Evolutionary conservation across 2,329 filamentous ascomycete genomes (phyloP), one percentile per base, ranked within the genome.

Genomic region (Colletotrichum filicis): DNA sequence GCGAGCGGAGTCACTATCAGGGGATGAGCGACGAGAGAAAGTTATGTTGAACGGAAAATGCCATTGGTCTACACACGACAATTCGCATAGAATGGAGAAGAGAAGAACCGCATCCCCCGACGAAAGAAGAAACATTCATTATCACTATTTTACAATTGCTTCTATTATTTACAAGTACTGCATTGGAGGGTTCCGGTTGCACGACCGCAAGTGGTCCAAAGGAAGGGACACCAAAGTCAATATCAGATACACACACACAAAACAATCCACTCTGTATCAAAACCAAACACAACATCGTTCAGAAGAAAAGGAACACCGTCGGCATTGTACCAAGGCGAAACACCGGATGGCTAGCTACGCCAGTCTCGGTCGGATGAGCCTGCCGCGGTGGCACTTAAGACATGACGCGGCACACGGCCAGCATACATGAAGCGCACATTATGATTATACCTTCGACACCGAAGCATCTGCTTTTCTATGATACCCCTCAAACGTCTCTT

Each of bases 191-290:
- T 64, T 72, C 37, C 37, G 49, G 58, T 64, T 72, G 66, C 37
- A 60, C 69, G 66, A 69, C 69, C 22, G 19, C 42, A 19, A 24
- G 9, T 60, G 53, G 59, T 59, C 66, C 63, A 56, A 26, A 62
- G 28, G 49, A 46, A 28, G 37, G 24, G 26, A 59, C 53, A 35
- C 53, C 53, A 65, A 57, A 64, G 35, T 64, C 69, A 68, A 60
- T 53, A 61, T 72, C 69, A 72, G 42, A 72, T 72, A 69, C 69
- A 69, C 60, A 62, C 32, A 61, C 56, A 35, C 32, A 72, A 72
- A 24, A 56, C 65, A 72, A 69, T 72, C 69, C 59, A 69, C 69
- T 72, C 58, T 32, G 59, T 72, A 55, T 72, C 66, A 62, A 64
- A 60, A 46, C 2, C 28, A 49, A 60, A 61, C n/a, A 66, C 55